These are phyloP conservation scores for Viola odorata DNA, from an alignment of 345 rosid species.

Conservation along the genomic window DNA sequence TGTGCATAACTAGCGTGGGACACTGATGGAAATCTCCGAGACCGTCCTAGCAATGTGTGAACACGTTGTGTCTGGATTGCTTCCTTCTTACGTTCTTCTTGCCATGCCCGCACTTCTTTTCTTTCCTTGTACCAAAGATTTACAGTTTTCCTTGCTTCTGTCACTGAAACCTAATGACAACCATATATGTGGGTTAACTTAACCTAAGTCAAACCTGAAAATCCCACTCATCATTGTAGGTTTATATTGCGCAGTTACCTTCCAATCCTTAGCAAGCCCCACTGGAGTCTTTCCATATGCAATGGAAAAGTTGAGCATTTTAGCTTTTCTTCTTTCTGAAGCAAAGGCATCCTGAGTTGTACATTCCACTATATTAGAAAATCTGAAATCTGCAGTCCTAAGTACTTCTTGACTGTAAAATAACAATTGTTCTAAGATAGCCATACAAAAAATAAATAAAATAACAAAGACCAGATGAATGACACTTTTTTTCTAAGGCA, in stretches of 20 bases:
- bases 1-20: conserved; percentile 35
- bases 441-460: not conserved
- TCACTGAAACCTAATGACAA: conserved; percentile 53
- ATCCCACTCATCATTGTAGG: conserved; percentile 6
- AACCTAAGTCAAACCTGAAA: conserved; percentile 8
- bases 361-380: conserved; percentile 2
- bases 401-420: not conserved
- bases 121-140: conserved; percentile 90
- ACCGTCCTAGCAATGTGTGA: conserved; percentile 71
- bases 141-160: conserved; percentile 81
- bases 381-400: not conserved
- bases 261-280: conserved; percentile 93
- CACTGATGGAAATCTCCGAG: conserved; percentile 55
- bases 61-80: conserved; percentile 46
- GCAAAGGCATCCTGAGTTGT: conserved; percentile 61
- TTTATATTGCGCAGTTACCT: conserved; percentile 39
- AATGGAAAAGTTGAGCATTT: conserved; percentile 97
- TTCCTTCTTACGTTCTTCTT: conserved; percentile 64
- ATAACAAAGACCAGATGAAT: not conserved
- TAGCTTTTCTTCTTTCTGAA: conserved; percentile 87
- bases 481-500: too few species aligned
- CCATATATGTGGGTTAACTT: not conserved
- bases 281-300: conserved; percentile 91
- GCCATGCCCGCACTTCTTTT: conserved; percentile 81
- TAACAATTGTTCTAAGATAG: not conserved